These are phyloP conservation scores for Ganoderma leucocontextum DNA, from an alignment of 1,284 basidiomycete genomes.

Conservation along the genomic window DNA sequence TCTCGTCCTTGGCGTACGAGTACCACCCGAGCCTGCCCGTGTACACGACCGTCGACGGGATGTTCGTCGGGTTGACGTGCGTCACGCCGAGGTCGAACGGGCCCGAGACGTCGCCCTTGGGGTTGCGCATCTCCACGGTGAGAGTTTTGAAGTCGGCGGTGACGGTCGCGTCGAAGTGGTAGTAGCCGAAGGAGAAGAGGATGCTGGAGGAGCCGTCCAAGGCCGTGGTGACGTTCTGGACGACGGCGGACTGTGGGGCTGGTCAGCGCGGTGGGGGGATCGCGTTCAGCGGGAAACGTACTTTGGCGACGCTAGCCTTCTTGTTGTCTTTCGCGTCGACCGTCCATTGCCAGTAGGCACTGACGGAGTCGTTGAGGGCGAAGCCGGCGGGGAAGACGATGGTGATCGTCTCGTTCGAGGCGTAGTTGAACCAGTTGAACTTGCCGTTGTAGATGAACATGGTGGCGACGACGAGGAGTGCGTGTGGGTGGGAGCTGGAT, in stretches of 20 bases:
- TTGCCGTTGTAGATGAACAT: conserved; percentile 1
- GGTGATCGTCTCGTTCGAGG: not conserved
- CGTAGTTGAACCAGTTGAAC: not conserved
- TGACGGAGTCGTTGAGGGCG: not conserved
- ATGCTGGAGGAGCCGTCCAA: not conserved
- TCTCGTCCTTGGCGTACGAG: conserved; percentile 14
- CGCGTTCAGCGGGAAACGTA: not conserved
- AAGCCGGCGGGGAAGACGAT: not conserved
- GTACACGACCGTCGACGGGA: conserved; percentile 6
- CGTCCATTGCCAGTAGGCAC: not conserved
- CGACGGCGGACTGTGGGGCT: not conserved
- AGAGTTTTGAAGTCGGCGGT: not conserved
- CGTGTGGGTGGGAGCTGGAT: not conserved
- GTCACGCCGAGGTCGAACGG: not conserved
- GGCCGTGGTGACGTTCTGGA: not conserved
- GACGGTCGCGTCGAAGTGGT: conserved; percentile 1
- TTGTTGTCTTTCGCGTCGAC: not conserved
- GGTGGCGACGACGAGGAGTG: not conserved
- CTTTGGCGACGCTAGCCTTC: not conserved
- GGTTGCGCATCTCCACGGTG: not conserved
- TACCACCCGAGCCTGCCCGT: conserved; percentile 12
- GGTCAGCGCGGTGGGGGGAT: not conserved
- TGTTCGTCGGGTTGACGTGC: not conserved
- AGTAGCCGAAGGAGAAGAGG: conserved; percentile 1
- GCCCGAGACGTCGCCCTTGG: not conserved